phyloP scores from a whole-genome alignment of 495 filamentous ascomycete genomes.

The Apiosordaria backusii region DNA sequence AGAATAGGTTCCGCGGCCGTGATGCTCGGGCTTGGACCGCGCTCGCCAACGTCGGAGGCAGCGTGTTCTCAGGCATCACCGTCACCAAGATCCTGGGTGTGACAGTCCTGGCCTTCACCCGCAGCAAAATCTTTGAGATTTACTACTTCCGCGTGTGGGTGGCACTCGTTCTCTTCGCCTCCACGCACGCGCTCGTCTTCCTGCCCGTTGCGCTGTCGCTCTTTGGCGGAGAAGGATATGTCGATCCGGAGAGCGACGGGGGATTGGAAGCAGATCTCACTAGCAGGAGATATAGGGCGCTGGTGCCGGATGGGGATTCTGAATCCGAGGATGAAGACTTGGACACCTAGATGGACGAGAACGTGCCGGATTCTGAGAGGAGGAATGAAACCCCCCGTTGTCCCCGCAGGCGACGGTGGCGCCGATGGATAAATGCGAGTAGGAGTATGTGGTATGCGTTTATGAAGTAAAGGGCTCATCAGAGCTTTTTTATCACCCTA shows the following conservation, averaged over 20 bases:
- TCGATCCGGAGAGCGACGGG: slow-evolving; percentile 77
- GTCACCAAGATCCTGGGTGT: slow-evolving; percentile 93
- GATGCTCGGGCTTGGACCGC: slow-evolving; percentile 89
- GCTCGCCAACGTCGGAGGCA: slow-evolving; percentile 87
- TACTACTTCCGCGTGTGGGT: slow-evolving; percentile 99
- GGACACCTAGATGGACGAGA: too few species aligned
- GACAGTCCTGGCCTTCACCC: slow-evolving; percentile 85
- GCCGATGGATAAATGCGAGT: too few species aligned
- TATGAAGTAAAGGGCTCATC: too few species aligned
- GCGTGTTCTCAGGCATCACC: slow-evolving; percentile 93
- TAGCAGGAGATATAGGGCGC: slow-evolving; percentile 41
- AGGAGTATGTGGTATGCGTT: too few species aligned
- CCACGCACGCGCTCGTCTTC: slow-evolving; percentile 83
- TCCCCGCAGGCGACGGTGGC: too few species aligned
- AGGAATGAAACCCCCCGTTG: too few species aligned
- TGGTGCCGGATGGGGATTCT: slow-evolving; percentile 32
- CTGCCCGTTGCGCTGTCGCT: slow-evolving; percentile 86
- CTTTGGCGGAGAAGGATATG: slow-evolving; percentile 81
- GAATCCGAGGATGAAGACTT: neutral
- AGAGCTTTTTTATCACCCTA: too few species aligned
- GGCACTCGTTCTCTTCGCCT: slow-evolving; percentile 84
- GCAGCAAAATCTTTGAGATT: slow-evolving; percentile 98
- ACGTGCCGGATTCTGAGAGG: too few species aligned
- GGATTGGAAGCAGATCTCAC: slow-evolving; percentile 81
- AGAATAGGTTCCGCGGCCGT: slow-evolving; percentile 62